These are phyloP conservation scores for Talaromyces ruber DNA, from an alignment of 495 filamentous ascomycete genomes.

Conservation along the genomic window DNA sequence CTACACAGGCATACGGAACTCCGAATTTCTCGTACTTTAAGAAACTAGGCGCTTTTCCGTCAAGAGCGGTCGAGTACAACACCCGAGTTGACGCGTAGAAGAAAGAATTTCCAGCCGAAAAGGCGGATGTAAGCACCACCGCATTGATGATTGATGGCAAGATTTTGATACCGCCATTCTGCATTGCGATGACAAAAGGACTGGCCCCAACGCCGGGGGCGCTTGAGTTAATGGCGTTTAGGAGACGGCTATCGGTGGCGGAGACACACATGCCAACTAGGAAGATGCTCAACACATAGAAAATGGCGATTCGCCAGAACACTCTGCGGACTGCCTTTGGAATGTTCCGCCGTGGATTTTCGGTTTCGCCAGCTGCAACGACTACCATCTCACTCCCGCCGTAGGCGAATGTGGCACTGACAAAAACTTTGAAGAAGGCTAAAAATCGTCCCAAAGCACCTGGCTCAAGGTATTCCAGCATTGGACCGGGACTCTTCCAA, in stretches of 20 bases:
- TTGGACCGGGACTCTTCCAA: constrained; percentile 62
- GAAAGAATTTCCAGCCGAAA: constrained; percentile 69
- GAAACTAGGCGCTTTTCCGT: constrained; percentile 54
- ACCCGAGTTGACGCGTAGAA: constrained; percentile 73
- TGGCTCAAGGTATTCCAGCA: constrained; percentile 38
- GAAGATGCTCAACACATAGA: constrained; percentile 57
- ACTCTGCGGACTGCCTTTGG: constrained; percentile 71
- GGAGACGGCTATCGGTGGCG: constrained; percentile 42
- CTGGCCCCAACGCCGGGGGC: constrained; percentile 46
- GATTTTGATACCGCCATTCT: constrained; percentile 52
- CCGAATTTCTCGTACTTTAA: constrained; percentile 60
- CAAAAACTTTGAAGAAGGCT: constrained; percentile 30
- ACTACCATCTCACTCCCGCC: constrained; percentile 58
- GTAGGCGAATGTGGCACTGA: constrained; percentile 38
- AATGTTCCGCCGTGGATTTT: constrained; percentile 66
- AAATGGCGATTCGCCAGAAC: constrained; percentile 80
- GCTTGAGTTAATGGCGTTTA: constrained; percentile 35
- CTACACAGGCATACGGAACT: constrained; percentile 46
- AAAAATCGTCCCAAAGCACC: constrained; percentile 29
- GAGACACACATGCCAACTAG: constrained; percentile 49
- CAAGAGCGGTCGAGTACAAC: constrained; percentile 58
- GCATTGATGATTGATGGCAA: constrained; percentile 72
- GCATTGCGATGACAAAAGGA: constrained; percentile 52
- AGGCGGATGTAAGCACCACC: constrained; percentile 57
- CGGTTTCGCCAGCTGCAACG: constrained; percentile 72